These are phyloP conservation scores for Clitopilus passeckerianus DNA, from an alignment of 768 basidiomycete species.

Conservation along the genomic window DNA sequence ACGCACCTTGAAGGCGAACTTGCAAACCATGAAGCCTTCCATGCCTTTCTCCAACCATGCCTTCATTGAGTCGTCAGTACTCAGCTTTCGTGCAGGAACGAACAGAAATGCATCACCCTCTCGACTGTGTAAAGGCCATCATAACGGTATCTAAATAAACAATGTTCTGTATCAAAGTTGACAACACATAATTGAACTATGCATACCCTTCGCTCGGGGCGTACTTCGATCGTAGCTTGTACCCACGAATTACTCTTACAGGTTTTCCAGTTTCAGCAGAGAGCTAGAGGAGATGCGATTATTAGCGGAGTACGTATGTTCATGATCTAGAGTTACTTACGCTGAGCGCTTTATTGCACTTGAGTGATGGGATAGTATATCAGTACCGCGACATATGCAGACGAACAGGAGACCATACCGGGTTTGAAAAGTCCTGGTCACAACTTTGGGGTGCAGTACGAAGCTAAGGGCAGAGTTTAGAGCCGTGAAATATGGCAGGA, in stretches of 20 bases:
- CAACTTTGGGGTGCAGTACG: slow-evolving; percentile 86
- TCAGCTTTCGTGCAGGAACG: not conserved
- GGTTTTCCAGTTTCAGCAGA: slow-evolving; percentile 81
- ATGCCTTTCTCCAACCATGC: slow-evolving; percentile 74
- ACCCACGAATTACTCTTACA: slow-evolving; percentile 85
- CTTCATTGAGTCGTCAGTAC: slow-evolving; percentile 24
- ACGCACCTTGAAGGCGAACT: slow-evolving; percentile 76
- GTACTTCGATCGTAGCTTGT: slow-evolving; percentile 65
- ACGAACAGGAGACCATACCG: slow-evolving; percentile 20
- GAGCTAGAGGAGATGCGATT: slow-evolving; percentile 30
- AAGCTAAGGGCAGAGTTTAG: slow-evolving; percentile 40
- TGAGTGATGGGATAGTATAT: not conserved
- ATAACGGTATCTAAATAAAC: slow-evolving; percentile 67
- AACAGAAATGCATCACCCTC: slow-evolving; percentile 37
- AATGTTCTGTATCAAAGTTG: not conserved
- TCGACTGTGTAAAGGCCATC: slow-evolving; percentile 84
- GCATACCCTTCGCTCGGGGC: slow-evolving; percentile 75
- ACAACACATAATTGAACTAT: not conserved
- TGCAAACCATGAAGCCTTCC: slow-evolving; percentile 76
- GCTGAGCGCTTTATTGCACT: slow-evolving; percentile 69
- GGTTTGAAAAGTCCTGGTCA: slow-evolving; percentile 77
- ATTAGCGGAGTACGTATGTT: not conserved
- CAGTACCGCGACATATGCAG: not conserved
- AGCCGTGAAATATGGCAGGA: not conserved
- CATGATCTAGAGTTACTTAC: slow-evolving; percentile 22